Conservation (phyloP, 164 flowering plant genomes). For the Macadamia tetraphylla region DNA sequence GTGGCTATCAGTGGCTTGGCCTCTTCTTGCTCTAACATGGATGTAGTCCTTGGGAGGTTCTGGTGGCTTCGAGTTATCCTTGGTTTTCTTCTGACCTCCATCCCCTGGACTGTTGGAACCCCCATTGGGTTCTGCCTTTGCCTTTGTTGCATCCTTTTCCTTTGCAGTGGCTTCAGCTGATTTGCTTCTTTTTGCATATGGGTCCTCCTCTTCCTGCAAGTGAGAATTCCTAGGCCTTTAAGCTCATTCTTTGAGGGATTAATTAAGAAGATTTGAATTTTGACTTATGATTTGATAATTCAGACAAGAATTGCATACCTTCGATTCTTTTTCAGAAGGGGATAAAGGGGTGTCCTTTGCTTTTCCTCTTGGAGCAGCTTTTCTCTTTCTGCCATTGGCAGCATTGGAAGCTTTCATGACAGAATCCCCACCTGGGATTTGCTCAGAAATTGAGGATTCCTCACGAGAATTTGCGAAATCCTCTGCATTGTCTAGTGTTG, state of each 20-base stretch:
- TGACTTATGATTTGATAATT: background rate
- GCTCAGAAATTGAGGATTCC: conserved; percentile 24
- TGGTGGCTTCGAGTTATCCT: conserved; percentile 43
- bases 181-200: conserved; percentile 50
- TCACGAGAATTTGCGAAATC: conserved; percentile 17
- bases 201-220: conserved; percentile 41
- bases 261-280: background rate
- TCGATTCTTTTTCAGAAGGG: conserved; percentile 18
- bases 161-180: conserved; percentile 25
- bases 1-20: conserved; percentile 97
- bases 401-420: conserved; percentile 14
- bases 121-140: conserved; percentile 26
- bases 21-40: conserved; percentile 96
- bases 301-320: conserved; percentile 15
- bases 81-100: conserved; percentile 26
- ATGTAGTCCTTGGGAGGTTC: conserved; percentile 90
- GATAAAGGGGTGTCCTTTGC: conserved; percentile 19
- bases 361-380: conserved; percentile 23
- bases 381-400: conserved; percentile 24
- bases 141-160: conserved; percentile 23
- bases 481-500: conserved; percentile 25
- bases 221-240: background rate
- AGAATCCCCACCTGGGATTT: conserved; percentile 15
- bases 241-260: background rate
- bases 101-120: conserved; percentile 11